Evolutionary conservation across 352 stramenopile genomes (phyloP).

Genomic region (Globisporangium parvum): DNA sequence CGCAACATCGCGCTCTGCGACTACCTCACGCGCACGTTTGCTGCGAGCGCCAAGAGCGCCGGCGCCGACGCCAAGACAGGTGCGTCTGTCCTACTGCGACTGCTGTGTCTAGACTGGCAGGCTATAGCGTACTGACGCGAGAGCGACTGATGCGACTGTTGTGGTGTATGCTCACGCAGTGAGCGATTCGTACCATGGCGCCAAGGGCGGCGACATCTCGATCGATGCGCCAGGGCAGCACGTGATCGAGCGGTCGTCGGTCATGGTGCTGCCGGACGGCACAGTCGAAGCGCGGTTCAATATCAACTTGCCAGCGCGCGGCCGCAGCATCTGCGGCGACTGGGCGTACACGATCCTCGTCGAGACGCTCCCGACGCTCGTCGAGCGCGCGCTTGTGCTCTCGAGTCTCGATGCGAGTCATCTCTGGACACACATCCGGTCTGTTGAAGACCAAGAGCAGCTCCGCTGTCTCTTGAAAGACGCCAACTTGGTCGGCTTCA

Average conservation of each 20-base stretch:
- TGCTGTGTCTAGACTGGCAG: no score
- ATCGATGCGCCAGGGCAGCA: slow-evolving; percentile 92
- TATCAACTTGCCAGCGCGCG: slow-evolving; percentile 92
- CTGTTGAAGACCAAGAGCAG: slow-evolving; percentile 90
- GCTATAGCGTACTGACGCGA: not conserved
- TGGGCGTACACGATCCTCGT: slow-evolving; percentile 91
- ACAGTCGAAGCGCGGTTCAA: slow-evolving; percentile 92
- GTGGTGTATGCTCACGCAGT: slow-evolving; percentile 6
- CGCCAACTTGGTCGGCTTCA: slow-evolving; percentile 88
- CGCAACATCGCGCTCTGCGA: slow-evolving; percentile 86
- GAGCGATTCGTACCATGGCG: slow-evolving; percentile 77
- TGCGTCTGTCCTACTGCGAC: slow-evolving; percentile 5
- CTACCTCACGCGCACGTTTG: slow-evolving; percentile 87
- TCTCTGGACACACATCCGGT: slow-evolving; percentile 86
- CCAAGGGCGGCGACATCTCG: slow-evolving; percentile 93
- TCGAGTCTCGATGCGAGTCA: slow-evolving; percentile 54
- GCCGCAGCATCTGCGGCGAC: slow-evolving; percentile 91
- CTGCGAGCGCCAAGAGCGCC: slow-evolving; percentile 39
- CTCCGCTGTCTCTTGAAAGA: slow-evolving; percentile 81
- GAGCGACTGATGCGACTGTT: not conserved
- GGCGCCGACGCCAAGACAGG: slow-evolving; percentile 60
- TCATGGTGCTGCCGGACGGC: slow-evolving; percentile 73
- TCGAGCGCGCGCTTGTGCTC: slow-evolving; percentile 77
- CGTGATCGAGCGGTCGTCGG: slow-evolving; percentile 90
- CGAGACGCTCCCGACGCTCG: slow-evolving; percentile 82